phyloP scores from a whole-genome alignment of 2,329 filamentous ascomycete genomes.

The Fusarium heterosporum region DNA sequence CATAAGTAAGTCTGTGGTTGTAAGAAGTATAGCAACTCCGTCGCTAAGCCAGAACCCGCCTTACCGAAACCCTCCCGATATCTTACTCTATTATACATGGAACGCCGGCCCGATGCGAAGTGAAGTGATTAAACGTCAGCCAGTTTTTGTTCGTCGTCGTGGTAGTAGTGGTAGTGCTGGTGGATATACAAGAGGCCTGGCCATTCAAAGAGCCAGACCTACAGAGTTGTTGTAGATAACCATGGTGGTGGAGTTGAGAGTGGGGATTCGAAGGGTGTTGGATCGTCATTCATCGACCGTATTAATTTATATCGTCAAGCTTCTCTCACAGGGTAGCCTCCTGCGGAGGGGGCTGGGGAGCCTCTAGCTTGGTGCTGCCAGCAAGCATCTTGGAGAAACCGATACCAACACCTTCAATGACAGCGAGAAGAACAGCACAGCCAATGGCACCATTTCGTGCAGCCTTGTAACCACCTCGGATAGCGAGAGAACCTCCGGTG shows the following conservation, averaged over 20 bases:
- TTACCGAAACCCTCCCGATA: conserved; percentile 29
- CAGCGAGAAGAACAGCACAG: conserved; percentile 91
- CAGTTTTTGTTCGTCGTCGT: conserved; percentile 37
- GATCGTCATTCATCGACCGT: conserved; percentile 28
- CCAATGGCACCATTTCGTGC: conserved; percentile 96
- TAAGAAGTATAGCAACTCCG: conserved; percentile 40
- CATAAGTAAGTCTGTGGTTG: conserved; percentile 26
- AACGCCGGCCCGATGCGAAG: conserved; percentile 52
- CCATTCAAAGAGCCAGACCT: conserved; percentile 12
- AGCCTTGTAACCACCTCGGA: conserved; percentile 91
- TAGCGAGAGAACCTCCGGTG: conserved; percentile 90
- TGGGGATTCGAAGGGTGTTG: conserved; percentile 28
- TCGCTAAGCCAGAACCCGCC: conserved; percentile 44
- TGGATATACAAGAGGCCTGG: conserved; percentile 39
- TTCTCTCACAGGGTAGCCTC: conserved; percentile 46
- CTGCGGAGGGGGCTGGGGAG: conserved; percentile 51
- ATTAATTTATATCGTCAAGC: conserved; percentile 22
- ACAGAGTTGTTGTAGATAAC: conserved; percentile 20
- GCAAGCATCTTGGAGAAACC: conserved; percentile 96
- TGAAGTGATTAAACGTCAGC: conserved; percentile 38
- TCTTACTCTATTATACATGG: conserved; percentile 49
- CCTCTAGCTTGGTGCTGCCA: conserved; percentile 85
- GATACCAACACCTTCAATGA: conserved; percentile 98
- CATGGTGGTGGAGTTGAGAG: conserved; percentile 45
- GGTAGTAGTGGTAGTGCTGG: conserved; percentile 11